Conservation (phyloP, 2,329 filamentous ascomycete genomes). For the Zasmidium angulare region DNA sequence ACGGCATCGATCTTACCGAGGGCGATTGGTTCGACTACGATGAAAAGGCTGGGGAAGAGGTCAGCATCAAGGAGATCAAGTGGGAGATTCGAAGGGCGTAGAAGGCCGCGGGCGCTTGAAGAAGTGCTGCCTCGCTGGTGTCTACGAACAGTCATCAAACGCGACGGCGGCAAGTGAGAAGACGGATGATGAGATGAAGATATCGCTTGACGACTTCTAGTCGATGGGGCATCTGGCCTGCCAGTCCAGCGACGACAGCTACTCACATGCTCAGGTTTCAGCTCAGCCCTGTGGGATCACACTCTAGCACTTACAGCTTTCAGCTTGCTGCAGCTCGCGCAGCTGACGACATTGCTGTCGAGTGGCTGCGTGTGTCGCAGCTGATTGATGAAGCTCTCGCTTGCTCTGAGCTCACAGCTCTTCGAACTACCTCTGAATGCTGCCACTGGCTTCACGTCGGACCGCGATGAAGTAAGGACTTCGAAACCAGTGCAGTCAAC, state of each 20-base stretch:
- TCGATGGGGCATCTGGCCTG: too few species aligned
- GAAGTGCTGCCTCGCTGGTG: too few species aligned
- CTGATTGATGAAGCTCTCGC: neutral
- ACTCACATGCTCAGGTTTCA: too few species aligned
- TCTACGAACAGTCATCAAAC: too few species aligned
- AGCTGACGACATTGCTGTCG: neutral
- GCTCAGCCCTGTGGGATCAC: neutral
- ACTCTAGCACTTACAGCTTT: too few species aligned
- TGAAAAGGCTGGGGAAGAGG: slow-evolving; percentile 87
- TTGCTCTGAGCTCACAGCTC: neutral
- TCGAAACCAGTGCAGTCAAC: neutral
- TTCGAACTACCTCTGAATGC: neutral
- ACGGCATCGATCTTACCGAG: slow-evolving; percentile 76
- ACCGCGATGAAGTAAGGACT: neutral
- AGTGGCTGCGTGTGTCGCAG: neutral
- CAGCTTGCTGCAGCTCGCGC: neutral
- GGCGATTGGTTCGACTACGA: slow-evolving; percentile 99
- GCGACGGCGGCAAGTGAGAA: too few species aligned
- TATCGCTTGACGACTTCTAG: too few species aligned
- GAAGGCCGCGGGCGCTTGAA: too few species aligned
- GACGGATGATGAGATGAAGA: too few species aligned
- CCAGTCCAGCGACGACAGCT: too few species aligned
- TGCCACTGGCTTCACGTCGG: neutral
- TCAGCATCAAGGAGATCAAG: slow-evolving; percentile 83
- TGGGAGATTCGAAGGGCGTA: slow-evolving; percentile 81